phyloP scores from a whole-genome alignment of 169 alveolate species.

The Neospora caninum region DNA sequence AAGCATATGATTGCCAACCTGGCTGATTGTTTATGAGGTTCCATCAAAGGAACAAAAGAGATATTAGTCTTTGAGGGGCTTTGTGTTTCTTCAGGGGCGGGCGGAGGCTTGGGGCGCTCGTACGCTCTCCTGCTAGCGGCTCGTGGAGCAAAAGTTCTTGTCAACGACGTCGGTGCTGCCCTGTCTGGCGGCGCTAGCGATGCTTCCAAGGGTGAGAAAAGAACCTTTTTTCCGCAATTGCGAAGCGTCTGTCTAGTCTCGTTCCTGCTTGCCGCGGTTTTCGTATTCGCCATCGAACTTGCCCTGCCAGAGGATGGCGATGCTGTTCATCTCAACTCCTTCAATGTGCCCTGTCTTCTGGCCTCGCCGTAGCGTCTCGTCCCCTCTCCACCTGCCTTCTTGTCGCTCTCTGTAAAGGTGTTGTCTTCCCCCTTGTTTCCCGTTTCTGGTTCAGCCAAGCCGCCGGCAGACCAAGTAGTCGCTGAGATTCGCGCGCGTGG shows the following conservation, averaged over 20 bases:
- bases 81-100: conserved; percentile 79
- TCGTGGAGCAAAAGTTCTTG: conserved; percentile 90
- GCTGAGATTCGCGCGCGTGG: conserved; percentile 82
- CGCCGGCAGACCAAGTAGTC: conserved; percentile 84
- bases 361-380: neutral
- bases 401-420: neutral
- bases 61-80: neutral
- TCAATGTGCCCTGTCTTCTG: neutral
- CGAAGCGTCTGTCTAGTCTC: neutral
- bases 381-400: too few species aligned
- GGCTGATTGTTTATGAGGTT: too few species aligned
- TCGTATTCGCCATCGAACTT: too few species aligned
- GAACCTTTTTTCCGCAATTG: neutral
- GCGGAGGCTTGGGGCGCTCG: conserved; percentile 87
- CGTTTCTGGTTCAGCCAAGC: conserved; percentile 5
- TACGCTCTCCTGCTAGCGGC: conserved; percentile 86
- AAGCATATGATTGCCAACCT: too few species aligned
- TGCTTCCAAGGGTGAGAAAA: neutral
- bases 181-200: conserved; percentile 77
- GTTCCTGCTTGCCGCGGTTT: neutral
- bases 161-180: conserved; percentile 87
- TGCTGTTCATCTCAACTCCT: too few species aligned
- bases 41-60: too few species aligned
- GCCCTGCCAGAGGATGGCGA: too few species aligned
- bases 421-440: neutral